Evolutionary conservation across 176 grass and related monocot genomes (phyloP), one percentile per base, ranked within the genome.

Genomic region (Musa itinerans): DNA sequence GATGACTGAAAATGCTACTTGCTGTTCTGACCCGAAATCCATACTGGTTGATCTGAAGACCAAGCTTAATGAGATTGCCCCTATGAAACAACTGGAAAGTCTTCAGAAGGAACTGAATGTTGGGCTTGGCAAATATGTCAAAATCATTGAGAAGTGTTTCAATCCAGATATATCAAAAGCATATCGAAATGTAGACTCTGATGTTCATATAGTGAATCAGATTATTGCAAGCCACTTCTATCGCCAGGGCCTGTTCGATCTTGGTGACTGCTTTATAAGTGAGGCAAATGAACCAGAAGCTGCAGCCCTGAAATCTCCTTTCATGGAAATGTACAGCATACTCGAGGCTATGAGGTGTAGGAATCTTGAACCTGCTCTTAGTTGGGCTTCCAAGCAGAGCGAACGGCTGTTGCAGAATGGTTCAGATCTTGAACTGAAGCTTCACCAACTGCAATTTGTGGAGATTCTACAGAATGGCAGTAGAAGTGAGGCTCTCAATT

Each of bases 141-240:
- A 94, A 73, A 52, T 89, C 29, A 68, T 94, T 4, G 95, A 98
- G 65, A 98, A 91, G 74, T 87, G 78, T 65, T 98, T 87, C 68
- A 87, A 50, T 80, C 57, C 90, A 76, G 90, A 98, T 77, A 84
- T 91, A 76, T 98, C 95, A 1, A 94, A 89, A 76, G 88, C 95
- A 69, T 98, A 91, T 72, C 80, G 84, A 82, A 87, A 97, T 73
- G 82, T 94, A 25, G 78, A 93, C 73, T 87, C 89, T 81, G 95
- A 94, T 55, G 67, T 80, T 21, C 52, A 65, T 52, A 82, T 86
- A 79, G 74, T 99, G 81, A 91, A 91, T 56, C 87, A 80, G 50
- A 91, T 86, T 50, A 94, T 99, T 78, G 84, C 78, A 0, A 91
- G 82, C 74, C 88, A 99, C 85, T 87, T 94, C 66, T 99, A 87